Base-by-base conservation (phyloP, 345 rosid genomes). In the Camelina laxa region DNA sequence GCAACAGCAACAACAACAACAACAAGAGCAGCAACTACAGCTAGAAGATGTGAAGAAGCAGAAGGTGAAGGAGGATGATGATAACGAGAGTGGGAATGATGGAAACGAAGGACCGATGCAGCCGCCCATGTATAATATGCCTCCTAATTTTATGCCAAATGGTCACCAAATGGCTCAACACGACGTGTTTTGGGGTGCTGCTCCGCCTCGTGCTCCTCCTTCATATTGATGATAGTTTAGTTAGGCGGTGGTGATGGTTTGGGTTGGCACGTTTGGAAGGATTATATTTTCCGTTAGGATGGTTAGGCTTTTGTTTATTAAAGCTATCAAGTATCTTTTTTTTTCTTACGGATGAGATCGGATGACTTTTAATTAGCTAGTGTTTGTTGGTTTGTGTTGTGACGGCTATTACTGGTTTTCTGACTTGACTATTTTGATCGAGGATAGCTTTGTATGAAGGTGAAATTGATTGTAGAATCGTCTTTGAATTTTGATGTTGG, bases 171-270 rank as follows among this genome's bases (percentile, higher is more conserved):
- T 86, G 78, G 81, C 82, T 78, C 90, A 91, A 14, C 91, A 79
- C 11, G 97, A 91, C 17, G 72, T 91, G 80, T 91, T 84, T 69
- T 91, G 98, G 98, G 90, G 77, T 55, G 82, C 87, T 69, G 88
- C 86, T 69, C 91, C 86, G 30, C 81, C 88, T 33, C 89, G 88
- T 17, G 92, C 87, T 22, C 90, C 91, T 49, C 85, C 90, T 6
- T 80, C 86, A 2, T 86, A 78, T 60, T 85, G 78, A 77, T 71
- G 30, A 27, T 27, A 49, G 47, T 69, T 69, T 70, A 70, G 75
- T 24, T 69, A 69, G 70, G 19, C 47, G 19, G 30, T 27, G 27
- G 27, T 24, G 27, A 4, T 55, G 65, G 59, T 57, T 57, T 35
- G 70, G 10, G 47, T 4, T 48, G 30, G 47, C 47, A 42, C 14